Evolutionary conservation across 1,284 basidiomycete genomes (phyloP), one percentile per base, ranked within the genome.

Genomic region (Ganoderma resinaceum): DNA sequence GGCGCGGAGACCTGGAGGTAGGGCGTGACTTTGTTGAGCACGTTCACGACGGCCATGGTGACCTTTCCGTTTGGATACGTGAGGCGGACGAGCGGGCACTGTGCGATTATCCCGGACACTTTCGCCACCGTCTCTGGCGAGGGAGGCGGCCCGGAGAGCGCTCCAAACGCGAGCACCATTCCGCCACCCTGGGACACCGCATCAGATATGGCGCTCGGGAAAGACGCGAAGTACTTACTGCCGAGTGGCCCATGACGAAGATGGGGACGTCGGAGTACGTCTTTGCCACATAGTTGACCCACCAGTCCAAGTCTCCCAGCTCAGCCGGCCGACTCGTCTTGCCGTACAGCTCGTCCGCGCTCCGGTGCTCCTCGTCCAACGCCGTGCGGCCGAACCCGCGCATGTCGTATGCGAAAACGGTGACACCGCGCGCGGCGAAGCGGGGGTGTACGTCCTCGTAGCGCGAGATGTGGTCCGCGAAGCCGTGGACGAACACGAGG

Each of bases 331-430:
- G 90, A 65, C 85, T 87, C 3, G 93, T 95, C 82, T 90, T 90
- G 7, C 86, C 92, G 76, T 91, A 94, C 20, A 82, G 71, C 65
- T 85, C 86, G 60, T 78, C 79, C 67, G 84, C 85, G 78, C 80
- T 83, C 66, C 80, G 78, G 63, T 85, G 80, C 66, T 81, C 80
- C 23, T 62, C 40, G 73, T 92, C 92, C 64, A 85, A 82, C 3
- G 90, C 91, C 0, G 95, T 97, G 57, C 86, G 82, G 0, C 96
- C 96, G 77, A 92, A 96, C 0, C 96, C 96, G 61, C 96, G 88
- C 80, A 94, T 91, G 82, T 97, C 96, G 76, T 88, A 95, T 0
- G 94, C 85, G 70, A 95, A 91, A 35, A 95, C 83, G 43, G 87
- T 85, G 72, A 95, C 85, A 1, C 86, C 89, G 35, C 82, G 82